phyloP scores from a whole-genome alignment of 495 filamentous ascomycete species.

The Xylaria curta region DNA sequence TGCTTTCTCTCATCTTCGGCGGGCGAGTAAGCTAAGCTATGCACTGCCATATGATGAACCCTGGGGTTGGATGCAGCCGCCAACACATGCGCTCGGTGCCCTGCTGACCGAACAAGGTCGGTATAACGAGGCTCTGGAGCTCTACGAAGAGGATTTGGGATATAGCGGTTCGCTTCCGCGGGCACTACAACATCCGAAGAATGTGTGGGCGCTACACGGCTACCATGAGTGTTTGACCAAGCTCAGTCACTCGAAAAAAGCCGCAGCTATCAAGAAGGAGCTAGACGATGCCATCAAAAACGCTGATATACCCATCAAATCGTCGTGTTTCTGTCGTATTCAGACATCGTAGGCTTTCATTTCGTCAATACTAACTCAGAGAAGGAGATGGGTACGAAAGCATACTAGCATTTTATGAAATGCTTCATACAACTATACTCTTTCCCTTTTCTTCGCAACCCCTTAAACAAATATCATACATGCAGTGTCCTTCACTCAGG shows the following conservation, averaged over 20 bases:
- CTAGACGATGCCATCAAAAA: slow-evolving; percentile 56
- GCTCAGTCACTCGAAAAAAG: slow-evolving; percentile 57
- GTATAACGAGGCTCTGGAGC: slow-evolving; percentile 58
- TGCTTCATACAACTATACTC: not conserved
- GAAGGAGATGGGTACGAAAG: not conserved
- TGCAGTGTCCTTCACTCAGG: not conserved
- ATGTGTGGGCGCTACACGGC: slow-evolving; percentile 73
- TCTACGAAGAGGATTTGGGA: slow-evolving; percentile 69
- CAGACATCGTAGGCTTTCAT: not conserved
- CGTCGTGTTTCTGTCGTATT: slow-evolving; percentile 68
- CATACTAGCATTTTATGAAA: no score
- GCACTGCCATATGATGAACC: slow-evolving; percentile 69
- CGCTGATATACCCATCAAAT: slow-evolving; percentile 64
- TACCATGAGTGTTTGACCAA: slow-evolving; percentile 67
- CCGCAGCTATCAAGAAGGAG: slow-evolving; percentile 54
- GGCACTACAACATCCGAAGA: slow-evolving; percentile 66
- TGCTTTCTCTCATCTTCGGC: slow-evolving; percentile 61
- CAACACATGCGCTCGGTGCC: slow-evolving; percentile 69
- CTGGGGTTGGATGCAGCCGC: slow-evolving; percentile 74
- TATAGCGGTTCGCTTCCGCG: slow-evolving; percentile 60
- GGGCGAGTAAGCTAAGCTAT: slow-evolving; percentile 62
- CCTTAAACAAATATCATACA: not conserved
- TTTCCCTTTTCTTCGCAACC: not conserved
- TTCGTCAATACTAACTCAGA: not conserved
- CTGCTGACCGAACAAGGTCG: slow-evolving; percentile 66